phyloP scores from a whole-genome alignment of 2,329 filamentous ascomycete species.

The Fusarium mundagurra region DNA sequence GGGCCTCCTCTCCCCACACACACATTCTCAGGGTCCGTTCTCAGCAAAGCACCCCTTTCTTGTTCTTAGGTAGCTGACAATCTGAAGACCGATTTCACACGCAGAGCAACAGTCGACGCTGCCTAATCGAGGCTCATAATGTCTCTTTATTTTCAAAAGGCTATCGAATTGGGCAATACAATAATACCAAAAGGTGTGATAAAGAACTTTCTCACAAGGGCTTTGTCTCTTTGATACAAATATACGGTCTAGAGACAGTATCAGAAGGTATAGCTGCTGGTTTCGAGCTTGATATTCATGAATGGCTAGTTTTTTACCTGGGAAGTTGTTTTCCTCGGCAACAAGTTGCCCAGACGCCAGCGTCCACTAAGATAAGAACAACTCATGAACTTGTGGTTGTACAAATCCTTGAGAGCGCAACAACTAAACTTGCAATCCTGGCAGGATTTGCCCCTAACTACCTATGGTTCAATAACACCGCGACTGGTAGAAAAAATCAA shows the following conservation, averaged over 20 bases:
- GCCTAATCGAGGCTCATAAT: not conserved
- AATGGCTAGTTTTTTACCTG: not conserved
- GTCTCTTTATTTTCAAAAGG: not conserved
- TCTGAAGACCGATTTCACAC: not conserved
- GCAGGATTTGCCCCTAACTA: conserved; percentile 28
- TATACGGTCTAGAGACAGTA: not conserved
- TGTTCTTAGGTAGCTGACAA: not conserved
- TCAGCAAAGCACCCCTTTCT: conserved; percentile 25
- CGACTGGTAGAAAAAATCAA: conserved; percentile 5
- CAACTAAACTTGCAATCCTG: conserved; percentile 5
- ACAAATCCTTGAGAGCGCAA: not conserved
- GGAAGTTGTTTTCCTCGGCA: not conserved
- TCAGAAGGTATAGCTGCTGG: not conserved
- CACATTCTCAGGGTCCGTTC: not conserved
- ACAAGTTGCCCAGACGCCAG: not conserved
- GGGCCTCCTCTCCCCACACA: conserved; percentile 14
- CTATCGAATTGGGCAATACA: not conserved
- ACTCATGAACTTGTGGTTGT: not conserved
- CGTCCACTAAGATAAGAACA: not conserved
- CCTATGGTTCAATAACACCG: conserved; percentile 12
- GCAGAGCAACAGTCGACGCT: not conserved
- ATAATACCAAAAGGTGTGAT: not conserved
- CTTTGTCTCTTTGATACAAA: not conserved
- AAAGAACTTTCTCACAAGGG: not conserved
- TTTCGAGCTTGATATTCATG: not conserved